Conservation (phyloP, 208 protist species). For the Tritrichomonas foetus region DNA sequence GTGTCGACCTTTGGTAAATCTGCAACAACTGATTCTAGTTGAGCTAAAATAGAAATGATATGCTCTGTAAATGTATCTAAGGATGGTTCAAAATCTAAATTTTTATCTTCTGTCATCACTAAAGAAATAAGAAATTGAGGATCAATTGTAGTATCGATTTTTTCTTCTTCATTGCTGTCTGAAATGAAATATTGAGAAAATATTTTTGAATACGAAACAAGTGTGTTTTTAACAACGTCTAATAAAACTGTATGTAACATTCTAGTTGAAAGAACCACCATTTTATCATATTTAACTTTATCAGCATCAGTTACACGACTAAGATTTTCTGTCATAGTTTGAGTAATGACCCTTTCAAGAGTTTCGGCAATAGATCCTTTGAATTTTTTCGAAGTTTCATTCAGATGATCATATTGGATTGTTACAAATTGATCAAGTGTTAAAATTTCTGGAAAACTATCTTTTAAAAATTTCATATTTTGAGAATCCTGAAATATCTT, state of each 20-base stretch:
- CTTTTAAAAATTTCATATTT: not conserved
- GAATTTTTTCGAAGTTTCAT: not conserved
- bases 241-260: slow-evolving; percentile 9
- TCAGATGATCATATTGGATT: not conserved
- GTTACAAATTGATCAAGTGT: not conserved
- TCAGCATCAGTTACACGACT: not conserved
- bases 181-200: not conserved
- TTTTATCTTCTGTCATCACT: not conserved
- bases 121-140: not conserved
- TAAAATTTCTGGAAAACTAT: not conserved
- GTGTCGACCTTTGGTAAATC: not conserved
- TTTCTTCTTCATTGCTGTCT: not conserved
- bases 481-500: not conserved
- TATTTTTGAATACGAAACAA: not conserved
- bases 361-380: not conserved
- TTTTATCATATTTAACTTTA: not conserved
- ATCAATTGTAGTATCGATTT: not conserved
- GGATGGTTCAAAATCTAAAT: not conserved
- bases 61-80: not conserved
- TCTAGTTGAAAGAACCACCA: not conserved
- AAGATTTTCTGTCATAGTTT: not conserved
- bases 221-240: not conserved
- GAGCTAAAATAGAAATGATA: not conserved
- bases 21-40: not conserved
- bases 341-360: not conserved